Percentiles rank a stretch among this genome's conserved stretches.
Conservation (phyloP, 306 rosid genomes). For the Vachellia pachyceras region DNA sequence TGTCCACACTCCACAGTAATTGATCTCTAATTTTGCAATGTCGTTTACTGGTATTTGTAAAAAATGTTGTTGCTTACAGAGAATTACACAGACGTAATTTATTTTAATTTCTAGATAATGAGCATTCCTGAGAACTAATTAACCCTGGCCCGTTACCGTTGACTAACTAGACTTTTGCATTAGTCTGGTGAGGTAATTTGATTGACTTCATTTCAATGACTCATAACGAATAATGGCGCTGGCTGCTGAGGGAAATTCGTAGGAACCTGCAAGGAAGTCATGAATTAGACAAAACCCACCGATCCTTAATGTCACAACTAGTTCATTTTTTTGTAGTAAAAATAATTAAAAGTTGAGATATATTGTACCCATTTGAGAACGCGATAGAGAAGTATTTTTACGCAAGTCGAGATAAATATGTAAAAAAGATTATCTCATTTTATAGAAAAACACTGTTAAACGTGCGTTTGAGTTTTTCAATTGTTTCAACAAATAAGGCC, state of each 20-base stretch:
- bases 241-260: constrained; percentile 43
- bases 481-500: too few species aligned
- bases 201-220: not conserved
- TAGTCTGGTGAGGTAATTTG: too few species aligned
- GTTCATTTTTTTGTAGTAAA: too few species aligned
- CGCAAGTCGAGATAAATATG: too few species aligned
- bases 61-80: not conserved
- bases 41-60: not conserved
- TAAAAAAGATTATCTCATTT: too few species aligned
- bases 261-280: constrained; percentile 2
- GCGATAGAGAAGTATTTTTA: too few species aligned
- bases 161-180: not conserved
- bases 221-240: constrained; percentile 8
- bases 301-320: too few species aligned
- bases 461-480: too few species aligned
- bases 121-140: too few species aligned
- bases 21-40: not conserved
- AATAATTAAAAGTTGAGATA: too few species aligned
- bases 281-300: not conserved
- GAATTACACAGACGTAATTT: not conserved
- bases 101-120: not conserved
- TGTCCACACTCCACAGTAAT: not conserved
- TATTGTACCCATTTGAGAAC: too few species aligned
- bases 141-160: not conserved
- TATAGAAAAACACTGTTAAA: too few species aligned